Base-by-base conservation (phyloP, 1,284 basidiomycete genomes). In the Ustilago shanxiensis region DNA sequence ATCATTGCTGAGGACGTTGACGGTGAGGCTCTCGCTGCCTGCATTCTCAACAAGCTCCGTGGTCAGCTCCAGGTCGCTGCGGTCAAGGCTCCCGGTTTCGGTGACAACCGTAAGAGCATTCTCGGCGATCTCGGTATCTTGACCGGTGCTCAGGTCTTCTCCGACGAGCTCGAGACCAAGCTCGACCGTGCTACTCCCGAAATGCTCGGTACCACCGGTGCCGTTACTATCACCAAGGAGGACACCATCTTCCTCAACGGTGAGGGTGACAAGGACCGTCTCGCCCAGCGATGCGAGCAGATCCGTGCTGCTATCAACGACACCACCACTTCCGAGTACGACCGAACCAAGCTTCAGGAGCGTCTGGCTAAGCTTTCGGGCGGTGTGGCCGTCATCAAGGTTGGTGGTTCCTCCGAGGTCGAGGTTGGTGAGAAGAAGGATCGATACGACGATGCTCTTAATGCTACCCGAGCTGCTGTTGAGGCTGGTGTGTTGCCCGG, bases 401-500 rank as follows among this genome's bases (percentile, higher is more conserved):
- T 98, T 79, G 96, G 96, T 70, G 96, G 96, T 50, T 89, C 91
- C 55, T 92, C 90, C 72, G 96, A 98, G 88, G 95, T 98, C 66
- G 96, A 98, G 88, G 96, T 98, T 76, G 91, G 95, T 18, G 96
- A 99, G 90, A 98, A 98, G 93, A 98, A 98, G 91, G 96, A 98
- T 87, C 90, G 95, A 59, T 98, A 97, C 87, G 96, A 99, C 84
- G 96, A 99, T 86, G 96, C 96, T 7, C 90, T 98, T 67, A 97
- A 97, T 87, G 95, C 95, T 20, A 98, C 96, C 6, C 93, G 96
- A 65, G 96, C 96, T 47, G 96, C 96, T 56, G 96, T 99, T 57
- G 96, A 98, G 88, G 95, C 98, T 87, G 96, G 96, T 86, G 97
- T 98, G 83, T 92, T 98, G 47, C 81, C 81, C 64, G 96, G 96